These are phyloP conservation scores for Aspergillus sojae DNA, from an alignment of 2,329 filamentous ascomycete genomes.

Conservation along the genomic window DNA sequence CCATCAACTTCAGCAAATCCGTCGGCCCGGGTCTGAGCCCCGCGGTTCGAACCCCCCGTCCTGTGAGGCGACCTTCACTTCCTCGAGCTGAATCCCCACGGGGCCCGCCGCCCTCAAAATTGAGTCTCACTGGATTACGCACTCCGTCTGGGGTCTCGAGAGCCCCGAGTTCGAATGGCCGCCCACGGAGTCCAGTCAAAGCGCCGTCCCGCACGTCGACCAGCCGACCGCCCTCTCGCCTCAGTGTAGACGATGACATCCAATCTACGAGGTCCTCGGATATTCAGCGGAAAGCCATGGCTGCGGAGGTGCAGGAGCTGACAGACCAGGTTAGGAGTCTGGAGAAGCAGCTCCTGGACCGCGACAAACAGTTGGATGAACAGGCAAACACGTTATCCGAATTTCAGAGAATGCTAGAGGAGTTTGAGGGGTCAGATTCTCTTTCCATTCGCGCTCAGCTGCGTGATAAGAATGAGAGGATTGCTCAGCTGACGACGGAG, in stretches of 20 bases:
- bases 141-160: conserved; percentile 53
- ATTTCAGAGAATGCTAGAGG: conserved; percentile 86
- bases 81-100: conserved; percentile 84
- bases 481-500: conserved; percentile 86
- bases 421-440: conserved; percentile 78
- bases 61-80: conserved; percentile 69
- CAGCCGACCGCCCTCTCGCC: conserved; percentile 42
- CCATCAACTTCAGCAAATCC: conserved; percentile 85
- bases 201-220: conserved; percentile 38
- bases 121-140: conserved; percentile 58
- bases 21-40: conserved; percentile 75
- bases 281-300: conserved; percentile 26
- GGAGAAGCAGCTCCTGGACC: conserved; percentile 74
- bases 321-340: conserved; percentile 76
- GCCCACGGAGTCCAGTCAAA: conserved; percentile 46
- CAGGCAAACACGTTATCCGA: conserved; percentile 81
- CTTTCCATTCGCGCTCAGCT: conserved; percentile 78
- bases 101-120: conserved; percentile 59
- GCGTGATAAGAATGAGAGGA: conserved; percentile 95
- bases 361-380: conserved; percentile 84
- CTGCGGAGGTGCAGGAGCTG: conserved; percentile 42
- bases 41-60: conserved; percentile 41
- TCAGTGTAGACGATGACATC: conserved; percentile 42
- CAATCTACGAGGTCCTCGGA: conserved; percentile 37
- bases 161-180: conserved; percentile 44